These are phyloP conservation scores for Pseudomonodictys pantanalensis DNA, from an alignment of 495 filamentous ascomycete genomes.

Conservation along the genomic window DNA sequence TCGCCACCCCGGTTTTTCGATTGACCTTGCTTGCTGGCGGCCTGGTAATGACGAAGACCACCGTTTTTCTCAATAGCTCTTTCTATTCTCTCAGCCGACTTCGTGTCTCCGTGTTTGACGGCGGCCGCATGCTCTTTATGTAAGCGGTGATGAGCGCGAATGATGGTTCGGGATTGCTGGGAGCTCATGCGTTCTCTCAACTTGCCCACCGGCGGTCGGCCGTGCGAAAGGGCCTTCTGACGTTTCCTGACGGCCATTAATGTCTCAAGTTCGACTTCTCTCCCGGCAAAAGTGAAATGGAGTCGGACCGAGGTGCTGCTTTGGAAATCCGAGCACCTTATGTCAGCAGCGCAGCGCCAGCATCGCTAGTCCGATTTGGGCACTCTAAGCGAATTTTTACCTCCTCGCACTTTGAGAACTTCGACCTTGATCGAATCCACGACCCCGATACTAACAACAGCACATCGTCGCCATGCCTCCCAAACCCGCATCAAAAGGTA, in stretches of 20 bases:
- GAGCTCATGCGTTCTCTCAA: constrained; percentile 57
- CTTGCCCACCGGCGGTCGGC: constrained; percentile 59
- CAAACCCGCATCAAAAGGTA: constrained; percentile 66
- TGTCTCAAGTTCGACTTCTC: neutral
- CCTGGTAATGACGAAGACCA: constrained; percentile 80
- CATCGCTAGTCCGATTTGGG: constrained; percentile 24
- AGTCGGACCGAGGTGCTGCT: no score
- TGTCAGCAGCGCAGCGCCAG: no score
- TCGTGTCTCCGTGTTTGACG: constrained; percentile 57
- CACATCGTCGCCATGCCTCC: constrained; percentile 62
- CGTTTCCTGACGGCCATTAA: constrained; percentile 46
- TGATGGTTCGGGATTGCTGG: constrained; percentile 74
- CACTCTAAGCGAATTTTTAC: constrained; percentile 14
- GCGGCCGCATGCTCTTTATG: constrained; percentile 75
- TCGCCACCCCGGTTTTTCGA: constrained; percentile 82
- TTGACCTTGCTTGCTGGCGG: constrained; percentile 85
- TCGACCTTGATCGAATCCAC: constrained; percentile 23
- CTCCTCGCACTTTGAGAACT: constrained; percentile 13
- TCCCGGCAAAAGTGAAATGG: no score
- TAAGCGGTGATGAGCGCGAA: constrained; percentile 79
- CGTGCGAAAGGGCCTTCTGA: constrained; percentile 57
- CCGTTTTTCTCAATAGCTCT: constrained; percentile 64
- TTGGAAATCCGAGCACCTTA: no score
- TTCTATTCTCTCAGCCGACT: constrained; percentile 54
- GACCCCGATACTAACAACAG: constrained; percentile 8